phyloP scores from a whole-genome alignment of 345 rosid genomes.

The Gynandropsis gynandra region DNA sequence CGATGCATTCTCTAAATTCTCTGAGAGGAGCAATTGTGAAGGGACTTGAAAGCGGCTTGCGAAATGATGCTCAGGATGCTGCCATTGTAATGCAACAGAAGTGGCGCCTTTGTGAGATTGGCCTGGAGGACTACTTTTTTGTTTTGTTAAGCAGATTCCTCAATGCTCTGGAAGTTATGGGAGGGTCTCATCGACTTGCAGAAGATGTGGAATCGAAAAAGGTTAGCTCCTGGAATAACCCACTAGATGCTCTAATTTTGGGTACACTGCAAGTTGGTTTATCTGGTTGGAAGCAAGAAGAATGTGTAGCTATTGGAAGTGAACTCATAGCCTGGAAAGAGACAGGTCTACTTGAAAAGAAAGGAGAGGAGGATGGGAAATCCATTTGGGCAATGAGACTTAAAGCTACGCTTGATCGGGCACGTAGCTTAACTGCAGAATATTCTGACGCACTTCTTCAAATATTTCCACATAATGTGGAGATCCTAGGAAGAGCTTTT shows the following conservation, averaged over 20 bases:
- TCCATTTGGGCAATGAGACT: conserved; percentile 79
- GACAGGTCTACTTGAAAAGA: conserved; percentile 58
- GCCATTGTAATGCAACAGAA: conserved; percentile 96
- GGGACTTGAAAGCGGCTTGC: no score
- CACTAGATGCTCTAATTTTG: no score
- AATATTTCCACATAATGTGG: no score
- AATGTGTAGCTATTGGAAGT: conserved; percentile 66
- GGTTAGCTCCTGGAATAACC: no score
- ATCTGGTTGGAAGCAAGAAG: conserved; percentile 91
- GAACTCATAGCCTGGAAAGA: conserved; percentile 86
- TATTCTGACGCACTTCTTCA: no score
- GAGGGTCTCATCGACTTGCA: no score
- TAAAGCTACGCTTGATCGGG: conserved; percentile 94
- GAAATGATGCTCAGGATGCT: no score
- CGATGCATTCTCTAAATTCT: conserved; percentile 54
- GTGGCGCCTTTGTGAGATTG: conserved; percentile 99
- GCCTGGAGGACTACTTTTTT: conserved; percentile 91
- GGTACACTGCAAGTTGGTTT: conserved; percentile 84
- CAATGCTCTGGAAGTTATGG: conserved; percentile 73
- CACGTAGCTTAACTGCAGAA: conserved; percentile 89
- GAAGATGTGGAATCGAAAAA: no score
- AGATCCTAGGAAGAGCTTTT: conserved; percentile 84
- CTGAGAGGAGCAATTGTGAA: conserved; percentile 55
- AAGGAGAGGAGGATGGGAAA: conserved; percentile 89
- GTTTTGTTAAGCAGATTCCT: conserved; percentile 91